These are phyloP conservation scores for Dissophora globulifera DNA, from an alignment of 192 early-diverging fungal species.

Conservation along the genomic window DNA sequence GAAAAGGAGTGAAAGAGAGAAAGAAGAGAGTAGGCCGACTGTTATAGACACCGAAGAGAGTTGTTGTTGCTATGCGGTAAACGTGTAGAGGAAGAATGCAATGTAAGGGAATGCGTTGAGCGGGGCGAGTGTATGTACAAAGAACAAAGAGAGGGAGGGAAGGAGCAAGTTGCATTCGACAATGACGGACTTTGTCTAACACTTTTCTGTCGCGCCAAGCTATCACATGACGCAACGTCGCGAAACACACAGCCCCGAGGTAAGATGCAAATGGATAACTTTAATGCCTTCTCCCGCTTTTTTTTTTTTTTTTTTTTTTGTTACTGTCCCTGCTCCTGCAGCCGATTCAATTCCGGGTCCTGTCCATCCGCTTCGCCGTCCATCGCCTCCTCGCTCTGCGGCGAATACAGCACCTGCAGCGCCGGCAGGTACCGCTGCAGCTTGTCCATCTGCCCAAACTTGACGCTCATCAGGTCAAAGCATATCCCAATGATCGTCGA, in stretches of 20 bases:
- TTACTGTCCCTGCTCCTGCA: neutral
- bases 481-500: conserved; percentile 68
- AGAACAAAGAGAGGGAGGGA: neutral
- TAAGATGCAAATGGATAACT: too few relatives aligned
- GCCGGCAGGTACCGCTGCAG: conserved; percentile 65
- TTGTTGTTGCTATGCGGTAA: too few relatives aligned
- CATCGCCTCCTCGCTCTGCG: conserved; percentile 55
- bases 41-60: too few relatives aligned
- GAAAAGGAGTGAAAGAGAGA: conserved; percentile 8
- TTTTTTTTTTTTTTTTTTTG: neutral
- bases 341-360: conserved; percentile 12
- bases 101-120: neutral
- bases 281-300: too few relatives aligned
- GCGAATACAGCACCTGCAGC: conserved; percentile 62
- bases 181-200: neutral
- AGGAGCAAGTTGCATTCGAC: neutral
- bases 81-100: neutral
- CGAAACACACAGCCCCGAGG: too few relatives aligned
- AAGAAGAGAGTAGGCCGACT: too few relatives aligned
- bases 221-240: too few relatives aligned
- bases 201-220: too few relatives aligned
- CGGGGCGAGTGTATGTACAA: too few relatives aligned
- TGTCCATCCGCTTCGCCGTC: conserved; percentile 49
- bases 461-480: conserved; percentile 82
- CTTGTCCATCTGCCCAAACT: conserved; percentile 58